phyloP scores from a whole-genome alignment of 2,329 filamentous ascomycete species.

The Beauveria australis region DNA sequence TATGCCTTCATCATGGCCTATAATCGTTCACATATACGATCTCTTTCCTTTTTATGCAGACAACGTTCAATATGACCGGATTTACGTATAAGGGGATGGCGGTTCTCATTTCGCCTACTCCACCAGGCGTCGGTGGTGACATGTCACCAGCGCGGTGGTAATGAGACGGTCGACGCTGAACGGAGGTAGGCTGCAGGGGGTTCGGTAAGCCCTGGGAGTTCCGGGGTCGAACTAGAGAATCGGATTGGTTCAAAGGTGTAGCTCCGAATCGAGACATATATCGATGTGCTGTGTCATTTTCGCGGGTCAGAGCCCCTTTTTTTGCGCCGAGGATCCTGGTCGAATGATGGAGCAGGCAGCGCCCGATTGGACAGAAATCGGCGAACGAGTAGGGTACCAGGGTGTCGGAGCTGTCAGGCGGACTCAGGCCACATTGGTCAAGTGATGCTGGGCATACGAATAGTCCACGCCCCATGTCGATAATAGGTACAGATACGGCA shows the following conservation, averaged over 20 bases:
- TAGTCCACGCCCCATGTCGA: background rate
- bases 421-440: background rate
- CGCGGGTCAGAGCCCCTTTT: background rate
- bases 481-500: background rate
- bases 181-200: background rate
- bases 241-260: background rate
- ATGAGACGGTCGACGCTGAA: background rate
- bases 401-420: background rate
- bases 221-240: background rate
- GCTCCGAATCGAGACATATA: background rate
- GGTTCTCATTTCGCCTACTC: constrained; percentile 3
- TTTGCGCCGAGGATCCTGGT: background rate
- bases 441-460: background rate
- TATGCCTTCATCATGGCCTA: background rate
- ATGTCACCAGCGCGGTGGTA: background rate
- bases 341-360: background rate
- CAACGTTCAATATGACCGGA: constrained; percentile 1
- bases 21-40: background rate
- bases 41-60: background rate
- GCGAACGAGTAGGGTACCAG: background rate
- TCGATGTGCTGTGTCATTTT: background rate
- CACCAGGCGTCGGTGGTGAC: background rate
- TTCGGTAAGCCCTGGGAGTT: background rate
- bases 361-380: background rate
- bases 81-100: background rate